Conservation (phyloP, 73 alveolate species). For the Tetrahymena borealis region DNA sequence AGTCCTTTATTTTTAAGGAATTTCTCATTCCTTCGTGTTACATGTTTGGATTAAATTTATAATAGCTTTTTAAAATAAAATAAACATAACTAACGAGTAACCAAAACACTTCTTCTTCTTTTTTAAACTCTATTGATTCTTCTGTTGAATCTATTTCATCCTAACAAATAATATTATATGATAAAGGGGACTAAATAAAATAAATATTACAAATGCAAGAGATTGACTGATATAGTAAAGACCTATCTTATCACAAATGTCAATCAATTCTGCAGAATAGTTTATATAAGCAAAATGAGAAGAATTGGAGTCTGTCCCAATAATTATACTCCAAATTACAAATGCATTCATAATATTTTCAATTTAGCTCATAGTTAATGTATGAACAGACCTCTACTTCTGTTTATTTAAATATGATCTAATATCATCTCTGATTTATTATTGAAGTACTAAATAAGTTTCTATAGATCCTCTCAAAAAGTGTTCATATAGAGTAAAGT, state of each 20-base stretch:
- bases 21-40: neutral
- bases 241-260: neutral
- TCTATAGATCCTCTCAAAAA: neutral
- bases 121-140: neutral
- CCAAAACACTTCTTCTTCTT: neutral
- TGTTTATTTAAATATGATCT: neutral
- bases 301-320: neutral
- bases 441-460: neutral
- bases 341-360: neutral
- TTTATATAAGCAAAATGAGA: neutral
- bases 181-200: neutral
- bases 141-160: neutral
- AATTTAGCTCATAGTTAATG: neutral
- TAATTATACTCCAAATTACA: neutral
- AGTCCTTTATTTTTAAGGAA: neutral
- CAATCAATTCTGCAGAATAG: neutral
- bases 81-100: neutral
- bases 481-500: neutral
- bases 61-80: neutral
- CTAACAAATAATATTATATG: neutral
- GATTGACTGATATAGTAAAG: neutral
- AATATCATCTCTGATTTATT: neutral
- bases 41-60: neutral
- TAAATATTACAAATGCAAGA: neutral
- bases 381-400: neutral